These are phyloP conservation scores for Rheum nobile DNA, from an alignment of 148 eudicot genomes.

Conservation along the genomic window DNA sequence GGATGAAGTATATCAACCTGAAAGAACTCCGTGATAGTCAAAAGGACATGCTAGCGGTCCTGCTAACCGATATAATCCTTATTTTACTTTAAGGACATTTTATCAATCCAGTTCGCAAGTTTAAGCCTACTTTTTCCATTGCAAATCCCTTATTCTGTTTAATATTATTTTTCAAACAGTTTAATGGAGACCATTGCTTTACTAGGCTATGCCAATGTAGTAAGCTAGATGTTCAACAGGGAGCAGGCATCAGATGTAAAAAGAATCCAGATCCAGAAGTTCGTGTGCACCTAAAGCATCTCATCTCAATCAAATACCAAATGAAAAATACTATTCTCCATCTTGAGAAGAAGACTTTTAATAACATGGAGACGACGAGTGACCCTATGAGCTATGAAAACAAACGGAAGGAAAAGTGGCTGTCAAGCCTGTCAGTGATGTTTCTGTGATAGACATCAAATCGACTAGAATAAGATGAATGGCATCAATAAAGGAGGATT, in stretches of 20 bases:
- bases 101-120: neutral
- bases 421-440: no score
- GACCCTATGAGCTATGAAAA: no score
- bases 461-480: no score
- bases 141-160: neutral
- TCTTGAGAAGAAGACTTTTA: no score
- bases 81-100: neutral
- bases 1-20: neutral
- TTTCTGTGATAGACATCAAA: no score
- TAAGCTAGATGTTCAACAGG: neutral
- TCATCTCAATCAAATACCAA: neutral
- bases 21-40: neutral
- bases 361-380: no score
- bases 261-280: neutral
- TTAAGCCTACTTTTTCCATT: no score
- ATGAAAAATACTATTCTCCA: no score
- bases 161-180: neutral
- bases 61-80: neutral
- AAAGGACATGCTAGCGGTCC: neutral
- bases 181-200: neutral
- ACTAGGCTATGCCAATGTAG: neutral
- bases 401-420: no score
- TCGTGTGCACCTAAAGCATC: neutral
- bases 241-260: neutral
- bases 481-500: neutral